Evolutionary conservation across 441 rosid species (phyloP).

Genomic region (Gossypium davidsonii): DNA sequence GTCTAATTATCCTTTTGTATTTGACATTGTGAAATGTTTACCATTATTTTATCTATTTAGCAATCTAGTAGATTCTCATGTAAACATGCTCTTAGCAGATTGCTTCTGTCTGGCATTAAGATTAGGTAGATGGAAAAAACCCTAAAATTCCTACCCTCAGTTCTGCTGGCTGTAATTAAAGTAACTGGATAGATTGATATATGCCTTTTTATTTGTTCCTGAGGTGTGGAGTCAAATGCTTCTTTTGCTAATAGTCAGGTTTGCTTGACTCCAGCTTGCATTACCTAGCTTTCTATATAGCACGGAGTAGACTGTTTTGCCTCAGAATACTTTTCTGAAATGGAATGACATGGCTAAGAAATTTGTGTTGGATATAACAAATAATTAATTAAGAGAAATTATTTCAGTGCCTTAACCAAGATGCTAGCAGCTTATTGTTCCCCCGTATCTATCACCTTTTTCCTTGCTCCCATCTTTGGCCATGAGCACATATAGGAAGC

Average conservation of each 20-base stretch:
- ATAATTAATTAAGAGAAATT: too few relatives aligned
- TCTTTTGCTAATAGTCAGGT: background rate
- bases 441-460: background rate
- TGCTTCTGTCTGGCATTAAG: conserved; percentile 3
- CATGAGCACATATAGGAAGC: background rate
- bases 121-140: background rate
- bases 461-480: background rate
- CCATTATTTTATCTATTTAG: background rate
- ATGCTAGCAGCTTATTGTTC: background rate
- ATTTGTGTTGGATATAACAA: background rate
- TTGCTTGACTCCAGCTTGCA: background rate
- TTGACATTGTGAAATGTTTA: background rate
- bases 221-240: background rate
- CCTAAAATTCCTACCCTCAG: background rate
- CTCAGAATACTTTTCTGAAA: background rate
- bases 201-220: background rate
- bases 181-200: background rate
- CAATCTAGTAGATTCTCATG: background rate
- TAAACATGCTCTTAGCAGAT: background rate
- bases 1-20: background rate
- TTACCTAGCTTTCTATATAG: background rate
- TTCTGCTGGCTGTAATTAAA: background rate
- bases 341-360: conserved; percentile 4
- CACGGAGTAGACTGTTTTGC: background rate
- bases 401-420: background rate